A percentile compares a stretch with the other conserved stretches of the same genome.
Evolutionary conservation across 176 grass and related monocot species (phyloP).

Genomic region (Aegilops longissima): DNA sequence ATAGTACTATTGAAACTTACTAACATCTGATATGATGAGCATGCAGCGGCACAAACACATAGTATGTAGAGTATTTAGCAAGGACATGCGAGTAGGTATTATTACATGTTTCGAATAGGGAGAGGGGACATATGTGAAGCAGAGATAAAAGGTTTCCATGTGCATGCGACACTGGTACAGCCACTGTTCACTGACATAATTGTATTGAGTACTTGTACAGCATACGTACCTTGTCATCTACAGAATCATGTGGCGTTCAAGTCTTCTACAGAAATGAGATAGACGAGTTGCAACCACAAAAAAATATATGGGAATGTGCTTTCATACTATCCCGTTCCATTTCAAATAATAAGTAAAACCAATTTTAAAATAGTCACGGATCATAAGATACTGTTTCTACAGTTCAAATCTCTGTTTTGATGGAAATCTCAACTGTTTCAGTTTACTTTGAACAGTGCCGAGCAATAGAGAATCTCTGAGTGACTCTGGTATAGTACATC

Average conservation of each 20-base stretch:
- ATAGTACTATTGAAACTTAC: too few relatives aligned
- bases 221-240: constrained; percentile 18
- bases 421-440: not conserved
- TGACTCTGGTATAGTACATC: not conserved
- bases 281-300: constrained; percentile 1
- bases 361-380: not conserved
- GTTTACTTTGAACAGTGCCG: constrained; percentile 7
- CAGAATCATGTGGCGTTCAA: constrained; percentile 11
- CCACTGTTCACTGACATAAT: constrained; percentile 31
- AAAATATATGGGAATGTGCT: not conserved
- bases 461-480: not conserved
- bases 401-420: constrained; percentile 4
- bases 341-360: not conserved
- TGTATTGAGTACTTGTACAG: constrained; percentile 32
- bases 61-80: too few relatives aligned
- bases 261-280: constrained; percentile 11
- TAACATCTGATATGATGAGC: too few relatives aligned
- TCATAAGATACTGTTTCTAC: not conserved
- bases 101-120: not conserved
- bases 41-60: too few relatives aligned
- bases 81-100: too few relatives aligned
- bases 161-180: constrained; percentile 8
- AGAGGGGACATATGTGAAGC: not conserved
- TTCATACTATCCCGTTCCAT: not conserved
- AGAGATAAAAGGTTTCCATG: constrained; percentile 11